Evolutionary conservation across 768 basidiomycete species (phyloP).

Genomic region (Tricholoma matsutake): DNA sequence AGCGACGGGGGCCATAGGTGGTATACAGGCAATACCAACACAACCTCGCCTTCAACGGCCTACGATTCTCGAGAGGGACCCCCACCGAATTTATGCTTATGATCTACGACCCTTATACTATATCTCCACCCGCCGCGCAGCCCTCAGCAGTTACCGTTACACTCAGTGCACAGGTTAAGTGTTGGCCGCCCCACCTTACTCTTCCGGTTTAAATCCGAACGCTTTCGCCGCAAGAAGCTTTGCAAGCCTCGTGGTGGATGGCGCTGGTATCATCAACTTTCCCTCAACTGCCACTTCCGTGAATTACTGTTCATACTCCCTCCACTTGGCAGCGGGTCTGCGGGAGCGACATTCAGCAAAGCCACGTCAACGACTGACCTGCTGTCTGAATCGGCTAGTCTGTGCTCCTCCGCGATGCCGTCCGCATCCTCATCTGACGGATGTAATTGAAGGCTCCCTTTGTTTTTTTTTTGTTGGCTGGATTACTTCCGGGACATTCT

Average conservation of each 20-base stretch:
- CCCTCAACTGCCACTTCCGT: conserved; percentile 1
- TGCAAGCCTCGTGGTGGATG: conserved; percentile 32
- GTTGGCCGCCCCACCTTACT: too few species aligned
- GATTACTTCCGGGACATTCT: too few species aligned
- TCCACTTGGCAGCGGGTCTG: not conserved
- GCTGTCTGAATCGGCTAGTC: not conserved
- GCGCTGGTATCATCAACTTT: conserved; percentile 15
- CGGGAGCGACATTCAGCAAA: not conserved
- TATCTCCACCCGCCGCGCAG: not conserved
- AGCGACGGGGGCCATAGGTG: conserved; percentile 44
- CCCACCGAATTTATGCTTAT: not conserved
- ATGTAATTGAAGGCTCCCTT: not conserved
- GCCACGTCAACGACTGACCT: not conserved
- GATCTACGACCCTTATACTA: conserved; percentile 1
- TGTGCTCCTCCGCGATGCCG: not conserved
- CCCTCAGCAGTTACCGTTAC: conserved; percentile 34
- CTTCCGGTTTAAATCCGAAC: conserved; percentile 38
- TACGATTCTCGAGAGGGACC: not conserved
- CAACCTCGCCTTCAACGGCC: conserved; percentile 10
- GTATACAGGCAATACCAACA: conserved; percentile 28
- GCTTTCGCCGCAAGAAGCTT: conserved; percentile 42
- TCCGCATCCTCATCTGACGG: not conserved
- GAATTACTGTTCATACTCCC: not conserved
- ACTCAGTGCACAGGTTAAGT: conserved; percentile 17
- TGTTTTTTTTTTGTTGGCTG: too few species aligned